These are phyloP conservation scores for Hanseniaspora valbyensis DNA, from an alignment of 805 yeast genomes.

Conservation along the genomic window DNA sequence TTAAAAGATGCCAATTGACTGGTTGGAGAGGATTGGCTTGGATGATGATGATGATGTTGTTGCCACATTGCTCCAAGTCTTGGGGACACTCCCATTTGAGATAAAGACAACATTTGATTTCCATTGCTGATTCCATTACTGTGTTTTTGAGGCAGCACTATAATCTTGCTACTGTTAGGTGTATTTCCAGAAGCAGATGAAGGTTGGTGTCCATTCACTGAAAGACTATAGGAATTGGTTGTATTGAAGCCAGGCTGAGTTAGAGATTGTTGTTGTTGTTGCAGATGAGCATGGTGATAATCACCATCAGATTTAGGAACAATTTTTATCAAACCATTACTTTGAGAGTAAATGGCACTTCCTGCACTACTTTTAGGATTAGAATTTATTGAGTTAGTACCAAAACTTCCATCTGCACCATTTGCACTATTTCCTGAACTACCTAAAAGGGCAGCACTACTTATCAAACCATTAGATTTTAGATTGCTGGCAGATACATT, in stretches of 20 bases:
- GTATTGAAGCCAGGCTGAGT: not conserved
- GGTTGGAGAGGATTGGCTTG: not conserved
- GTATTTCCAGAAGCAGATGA: not conserved
- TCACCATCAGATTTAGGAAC: conserved; percentile 11
- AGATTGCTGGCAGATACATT: not conserved
- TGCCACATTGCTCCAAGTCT: conserved; percentile 6
- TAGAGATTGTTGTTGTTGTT: not conserved
- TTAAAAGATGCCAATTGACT: not conserved
- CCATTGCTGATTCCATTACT: not conserved
- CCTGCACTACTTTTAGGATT: not conserved
- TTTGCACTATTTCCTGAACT: not conserved
- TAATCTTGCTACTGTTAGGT: not conserved
- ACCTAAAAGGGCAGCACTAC: conserved; percentile 5
- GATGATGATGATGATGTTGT: not conserved
- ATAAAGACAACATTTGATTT: not conserved
- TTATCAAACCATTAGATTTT: conserved; percentile 9
- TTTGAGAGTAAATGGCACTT: not conserved
- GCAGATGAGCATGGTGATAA: not conserved
- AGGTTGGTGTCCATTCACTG: not conserved
- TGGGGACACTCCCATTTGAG: conserved; percentile 1
- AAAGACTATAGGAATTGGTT: not conserved
- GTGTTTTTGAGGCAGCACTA: not conserved
- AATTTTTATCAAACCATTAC: conserved; percentile 8
- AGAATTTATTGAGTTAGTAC: not conserved
- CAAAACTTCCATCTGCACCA: no score